Evolutionary conservation across 495 filamentous ascomycete species (phyloP), one percentile per base, ranked within the genome.

Genomic region (Cercophora newfieldiana): DNA sequence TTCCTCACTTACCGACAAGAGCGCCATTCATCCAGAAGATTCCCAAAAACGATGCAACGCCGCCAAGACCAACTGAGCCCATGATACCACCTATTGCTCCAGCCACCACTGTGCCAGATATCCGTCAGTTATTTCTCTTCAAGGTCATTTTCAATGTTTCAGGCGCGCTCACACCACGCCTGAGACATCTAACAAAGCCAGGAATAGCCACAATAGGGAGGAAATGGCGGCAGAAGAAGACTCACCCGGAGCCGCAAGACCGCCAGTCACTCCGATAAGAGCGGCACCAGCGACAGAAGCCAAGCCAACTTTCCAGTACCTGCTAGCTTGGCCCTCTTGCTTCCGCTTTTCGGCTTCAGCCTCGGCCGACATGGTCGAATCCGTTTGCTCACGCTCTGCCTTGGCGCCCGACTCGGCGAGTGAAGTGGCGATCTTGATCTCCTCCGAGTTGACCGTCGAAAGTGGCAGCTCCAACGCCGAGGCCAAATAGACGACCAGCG

Each of bases 241-340:
- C n/a, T n/a, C n/a, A n/a, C n/a, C n/a, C n/a, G 93, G 93, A 4
- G 93, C 93, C 1, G 93, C 93, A 1, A 96, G 83, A 0, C 93
- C 93, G 2, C 93, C 93, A 0, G 93, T 96, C 1, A 97, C 83
- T 2, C 93, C 93, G 19, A 97, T 93, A 7, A 96, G 74, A 0
- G 90, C 92, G 7, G 93, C 93, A 5, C 93, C 93, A 2, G 91
- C 93, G 0, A 93, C 90, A n/a, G 89, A 89, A 3, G 92, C 93
- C 14, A 96, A 79, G 0, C 93, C 92, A 44, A 97, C 92, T 70
- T 96, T 97, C 92, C 90, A 95, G 66, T 88, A 88, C 25, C 91
- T 78, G 0, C 83, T 76, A 1, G 78, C 70, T 59, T 87, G 81
- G 25, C 86, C 86, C 65, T 90, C 84, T 61, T 91, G 87, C 22